Conservation (phyloP, 2,329 filamentous ascomycete genomes). For the Calonectria leucothoes region DNA sequence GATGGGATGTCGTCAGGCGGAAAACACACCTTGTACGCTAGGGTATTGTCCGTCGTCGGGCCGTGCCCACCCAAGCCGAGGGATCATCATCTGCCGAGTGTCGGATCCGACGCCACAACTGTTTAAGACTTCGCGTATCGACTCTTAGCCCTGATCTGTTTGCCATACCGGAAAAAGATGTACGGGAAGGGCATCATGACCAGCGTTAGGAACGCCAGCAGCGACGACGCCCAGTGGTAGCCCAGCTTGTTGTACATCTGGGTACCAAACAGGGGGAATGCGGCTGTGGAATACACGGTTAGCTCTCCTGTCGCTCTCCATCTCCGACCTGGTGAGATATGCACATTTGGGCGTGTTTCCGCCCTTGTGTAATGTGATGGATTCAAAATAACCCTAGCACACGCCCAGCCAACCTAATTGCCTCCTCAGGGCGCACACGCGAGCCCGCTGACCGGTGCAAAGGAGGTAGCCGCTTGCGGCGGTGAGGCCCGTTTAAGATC, state of each 20-base stretch:
- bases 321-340: neutral
- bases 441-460: slow-evolving; percentile 7
- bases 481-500: slow-evolving; percentile 5
- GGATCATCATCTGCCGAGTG: slow-evolving; percentile 12
- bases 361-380: neutral
- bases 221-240: slow-evolving; percentile 74
- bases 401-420: neutral
- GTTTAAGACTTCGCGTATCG: slow-evolving; percentile 58
- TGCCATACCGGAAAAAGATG: slow-evolving; percentile 71
- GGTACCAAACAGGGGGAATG: slow-evolving; percentile 80
- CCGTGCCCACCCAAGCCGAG: neutral
- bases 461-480: slow-evolving; percentile 15
- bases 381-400: neutral
- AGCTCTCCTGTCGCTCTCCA: slow-evolving; percentile 18
- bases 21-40: neutral
- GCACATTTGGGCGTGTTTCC: neutral
- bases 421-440: neutral
- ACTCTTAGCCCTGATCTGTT: slow-evolving; percentile 65
- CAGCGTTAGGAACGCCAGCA: slow-evolving; percentile 71
- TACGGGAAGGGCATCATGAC: slow-evolving; percentile 74
- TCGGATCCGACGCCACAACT: neutral
- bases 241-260: slow-evolving; percentile 79
- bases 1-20: neutral
- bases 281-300: slow-evolving; percentile 58
- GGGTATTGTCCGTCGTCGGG: neutral